A percentile compares a stretch with the other conserved stretches of the same genome.
Conservation (phyloP, 257 asterid species). For the Nicotiana tabacum region DNA sequence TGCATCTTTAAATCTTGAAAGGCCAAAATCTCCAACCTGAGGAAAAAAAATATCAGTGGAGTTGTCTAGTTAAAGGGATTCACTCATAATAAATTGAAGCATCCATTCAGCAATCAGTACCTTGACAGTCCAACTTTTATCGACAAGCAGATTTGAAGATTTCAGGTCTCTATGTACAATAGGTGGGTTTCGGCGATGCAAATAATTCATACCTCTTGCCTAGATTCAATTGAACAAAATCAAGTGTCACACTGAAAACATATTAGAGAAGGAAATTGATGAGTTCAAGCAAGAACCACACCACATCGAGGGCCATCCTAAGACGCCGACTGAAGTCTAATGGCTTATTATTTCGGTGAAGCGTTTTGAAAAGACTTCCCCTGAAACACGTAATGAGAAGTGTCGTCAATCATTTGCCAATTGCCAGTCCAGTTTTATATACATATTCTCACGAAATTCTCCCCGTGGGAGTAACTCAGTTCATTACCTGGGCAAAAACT, state of each 20-base stretch:
- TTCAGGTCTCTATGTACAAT: conserved; percentile 81
- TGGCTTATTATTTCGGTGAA: conserved; percentile 51
- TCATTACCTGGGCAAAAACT: conserved; percentile 54
- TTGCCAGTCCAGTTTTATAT: background rate
- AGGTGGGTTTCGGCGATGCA: conserved; percentile 77
- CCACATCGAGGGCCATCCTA: conserved; percentile 81
- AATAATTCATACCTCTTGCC: conserved; percentile 87
- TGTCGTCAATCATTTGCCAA: background rate
- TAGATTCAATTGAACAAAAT: conserved; percentile 20
- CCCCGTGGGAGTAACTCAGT: background rate
- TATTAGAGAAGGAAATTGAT: background rate
- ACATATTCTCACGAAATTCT: background rate
- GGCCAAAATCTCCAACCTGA: conserved; percentile 83
- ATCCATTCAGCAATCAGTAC: conserved; percentile 23
- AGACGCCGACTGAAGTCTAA: conserved; percentile 64
- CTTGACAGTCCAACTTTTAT: conserved; percentile 80
- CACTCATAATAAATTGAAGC: background rate
- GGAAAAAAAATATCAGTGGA: background rate
- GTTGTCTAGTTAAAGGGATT: background rate
- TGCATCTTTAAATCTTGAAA: conserved; percentile 54
- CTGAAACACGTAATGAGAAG: conserved; percentile 29
- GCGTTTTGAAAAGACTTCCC: conserved; percentile 71
- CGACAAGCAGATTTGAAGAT: conserved; percentile 76
- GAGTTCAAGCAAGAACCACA: conserved; percentile 16
- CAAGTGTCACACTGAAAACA: background rate